Conservation (phyloP, 768 basidiomycete species). For the Leccinum arenicola region DNA sequence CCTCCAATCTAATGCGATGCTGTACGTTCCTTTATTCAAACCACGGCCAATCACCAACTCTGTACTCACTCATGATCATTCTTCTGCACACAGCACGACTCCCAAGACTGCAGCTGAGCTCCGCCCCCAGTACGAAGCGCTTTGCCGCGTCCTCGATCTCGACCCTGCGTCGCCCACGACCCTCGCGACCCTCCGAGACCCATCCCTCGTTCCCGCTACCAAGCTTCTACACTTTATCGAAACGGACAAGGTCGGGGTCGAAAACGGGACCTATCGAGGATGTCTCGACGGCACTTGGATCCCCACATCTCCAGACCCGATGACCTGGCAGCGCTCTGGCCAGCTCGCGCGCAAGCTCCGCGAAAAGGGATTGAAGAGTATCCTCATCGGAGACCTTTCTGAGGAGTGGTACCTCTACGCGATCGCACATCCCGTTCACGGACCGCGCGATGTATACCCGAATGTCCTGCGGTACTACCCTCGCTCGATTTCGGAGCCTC, state of each 20-base stretch:
- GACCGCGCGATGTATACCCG: slow-evolving; percentile 47
- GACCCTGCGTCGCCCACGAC: slow-evolving; percentile 51
- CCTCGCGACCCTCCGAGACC: slow-evolving; percentile 50
- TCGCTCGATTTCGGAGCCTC: slow-evolving; percentile 39
- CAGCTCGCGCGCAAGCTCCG: slow-evolving; percentile 51
- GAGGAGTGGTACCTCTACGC: slow-evolving; percentile 82
- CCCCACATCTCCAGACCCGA: slow-evolving; percentile 48
- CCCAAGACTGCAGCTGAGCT: slow-evolving; percentile 61
- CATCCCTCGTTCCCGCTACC: slow-evolving; percentile 44
- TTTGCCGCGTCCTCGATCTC: slow-evolving; percentile 54
- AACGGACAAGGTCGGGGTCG: slow-evolving; percentile 47
- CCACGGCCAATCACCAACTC: background rate
- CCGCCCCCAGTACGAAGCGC: slow-evolving; percentile 58
- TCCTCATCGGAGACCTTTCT: slow-evolving; percentile 64
- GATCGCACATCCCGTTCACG: slow-evolving; percentile 58
- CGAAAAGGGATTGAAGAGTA: slow-evolving; percentile 56
- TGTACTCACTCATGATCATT: background rate
- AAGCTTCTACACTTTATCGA: slow-evolving; percentile 58
- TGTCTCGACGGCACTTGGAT: slow-evolving; percentile 62
- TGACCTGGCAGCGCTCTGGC: slow-evolving; percentile 68
- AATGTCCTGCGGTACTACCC: slow-evolving; percentile 66
- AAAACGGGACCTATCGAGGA: slow-evolving; percentile 67
- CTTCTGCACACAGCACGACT: slow-evolving; percentile 36
- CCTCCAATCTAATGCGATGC: slow-evolving; percentile 73
- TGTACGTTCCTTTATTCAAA: slow-evolving; percentile 38